Conservation (phyloP, 768 basidiomycete species). For the Auricularia sp. region DNA sequence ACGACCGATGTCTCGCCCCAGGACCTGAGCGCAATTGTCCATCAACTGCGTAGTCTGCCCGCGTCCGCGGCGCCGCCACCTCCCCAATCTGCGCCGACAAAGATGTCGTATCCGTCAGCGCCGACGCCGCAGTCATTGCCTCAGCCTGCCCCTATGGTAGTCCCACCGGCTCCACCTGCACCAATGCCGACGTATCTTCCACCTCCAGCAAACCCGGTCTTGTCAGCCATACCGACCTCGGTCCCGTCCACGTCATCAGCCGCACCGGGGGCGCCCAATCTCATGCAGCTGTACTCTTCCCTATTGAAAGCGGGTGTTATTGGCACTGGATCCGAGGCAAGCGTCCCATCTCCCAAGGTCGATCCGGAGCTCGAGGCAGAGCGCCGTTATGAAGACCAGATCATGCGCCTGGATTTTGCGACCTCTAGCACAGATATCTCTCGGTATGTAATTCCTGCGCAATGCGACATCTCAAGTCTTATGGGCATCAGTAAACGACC, state of each 20-base stretch:
- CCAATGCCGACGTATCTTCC: no score
- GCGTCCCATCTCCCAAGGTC: slow-evolving; percentile 19
- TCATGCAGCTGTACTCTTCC: slow-evolving; percentile 29
- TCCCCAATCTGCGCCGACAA: slow-evolving; percentile 23
- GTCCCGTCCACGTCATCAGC: not conserved
- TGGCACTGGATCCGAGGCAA: slow-evolving; percentile 26
- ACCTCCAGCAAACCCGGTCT: slow-evolving; percentile 28
- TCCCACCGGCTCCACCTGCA: no score
- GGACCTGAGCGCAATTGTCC: slow-evolving; percentile 66
- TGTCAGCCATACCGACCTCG: slow-evolving; percentile 16
- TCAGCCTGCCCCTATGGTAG: no score
- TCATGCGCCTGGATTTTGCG: slow-evolving; percentile 51
- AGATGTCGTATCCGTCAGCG: no score
- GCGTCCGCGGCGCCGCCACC: slow-evolving; percentile 14
- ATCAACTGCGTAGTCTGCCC: slow-evolving; percentile 44
- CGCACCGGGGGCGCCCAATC: not conserved
- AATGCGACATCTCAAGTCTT: slow-evolving; percentile 1
- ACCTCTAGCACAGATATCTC: slow-evolving; percentile 60
- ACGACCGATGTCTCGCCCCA: slow-evolving; percentile 66
- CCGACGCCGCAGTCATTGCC: no score
- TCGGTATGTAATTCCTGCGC: slow-evolving; percentile 37
- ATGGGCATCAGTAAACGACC: slow-evolving; percentile 40
- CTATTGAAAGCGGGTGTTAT: slow-evolving; percentile 76
- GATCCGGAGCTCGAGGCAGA: slow-evolving; percentile 38
- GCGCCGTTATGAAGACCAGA: slow-evolving; percentile 47